These are phyloP conservation scores for Beta corolliflora DNA, from an alignment of 179 eudicot genomes.

Conservation along the genomic window DNA sequence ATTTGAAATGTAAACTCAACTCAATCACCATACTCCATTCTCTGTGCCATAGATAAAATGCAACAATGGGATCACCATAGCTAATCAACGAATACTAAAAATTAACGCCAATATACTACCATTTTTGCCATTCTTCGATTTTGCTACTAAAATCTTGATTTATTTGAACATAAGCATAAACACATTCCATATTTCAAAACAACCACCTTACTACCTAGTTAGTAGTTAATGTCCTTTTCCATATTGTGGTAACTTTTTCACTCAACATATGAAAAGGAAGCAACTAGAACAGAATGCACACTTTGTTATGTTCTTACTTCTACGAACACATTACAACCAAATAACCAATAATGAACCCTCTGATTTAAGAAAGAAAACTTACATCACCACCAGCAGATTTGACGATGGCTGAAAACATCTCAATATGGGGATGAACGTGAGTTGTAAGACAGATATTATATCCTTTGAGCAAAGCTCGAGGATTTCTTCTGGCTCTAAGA, in stretches of 20 bases:
- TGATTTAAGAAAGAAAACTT: slow-evolving; percentile 30
- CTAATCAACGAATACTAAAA: no score
- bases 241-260: background rate
- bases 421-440: slow-evolving; percentile 60
- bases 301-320: background rate
- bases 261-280: background rate
- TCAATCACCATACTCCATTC: no score
- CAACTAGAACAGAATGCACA: background rate
- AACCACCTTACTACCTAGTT: no score
- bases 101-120: no score
- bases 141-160: no score
- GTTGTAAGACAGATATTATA: slow-evolving; percentile 60
- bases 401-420: slow-evolving; percentile 56
- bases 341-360: background rate
- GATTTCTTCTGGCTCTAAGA: slow-evolving; percentile 60
- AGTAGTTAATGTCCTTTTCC: background rate
- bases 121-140: no score
- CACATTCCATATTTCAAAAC: background rate
- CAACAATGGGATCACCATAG: no score
- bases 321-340: background rate
- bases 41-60: no score
- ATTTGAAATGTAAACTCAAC: no score
- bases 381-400: slow-evolving; percentile 85
- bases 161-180: background rate
- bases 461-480: slow-evolving; percentile 59